A percentile compares a stretch with the other conserved stretches of the same genome.
phyloP scores from a whole-genome alignment of 169 alveolate genomes.

The Toxoplasma gondii region DNA sequence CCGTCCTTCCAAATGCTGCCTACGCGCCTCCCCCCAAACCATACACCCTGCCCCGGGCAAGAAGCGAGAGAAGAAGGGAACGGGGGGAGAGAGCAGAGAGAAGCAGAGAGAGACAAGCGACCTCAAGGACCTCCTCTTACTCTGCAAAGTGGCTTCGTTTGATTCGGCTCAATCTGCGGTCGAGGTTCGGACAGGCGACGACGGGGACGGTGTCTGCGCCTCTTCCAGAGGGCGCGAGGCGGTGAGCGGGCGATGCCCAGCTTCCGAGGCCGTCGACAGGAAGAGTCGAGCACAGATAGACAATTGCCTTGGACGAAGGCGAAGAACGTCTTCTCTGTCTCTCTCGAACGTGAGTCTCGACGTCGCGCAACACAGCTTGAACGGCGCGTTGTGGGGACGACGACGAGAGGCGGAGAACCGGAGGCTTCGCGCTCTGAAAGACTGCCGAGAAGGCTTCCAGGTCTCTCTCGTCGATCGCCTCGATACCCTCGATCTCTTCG shows the following conservation, averaged over 20 bases:
- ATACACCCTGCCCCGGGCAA: not conserved
- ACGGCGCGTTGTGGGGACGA: not conserved
- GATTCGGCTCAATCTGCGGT: not conserved
- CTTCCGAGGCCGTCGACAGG: not conserved
- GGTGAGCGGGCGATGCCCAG: not conserved
- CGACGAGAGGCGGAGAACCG: not conserved
- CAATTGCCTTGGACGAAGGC: not conserved
- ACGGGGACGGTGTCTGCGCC: not conserved
- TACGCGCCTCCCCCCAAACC: too few species aligned
- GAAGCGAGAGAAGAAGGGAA: not conserved
- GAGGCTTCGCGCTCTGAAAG: not conserved
- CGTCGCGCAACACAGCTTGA: not conserved
- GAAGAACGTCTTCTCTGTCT: not conserved
- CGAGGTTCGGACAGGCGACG: not conserved
- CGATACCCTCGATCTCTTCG: not conserved
- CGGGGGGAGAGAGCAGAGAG: not conserved
- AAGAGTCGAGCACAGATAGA: not conserved
- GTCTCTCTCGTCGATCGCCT: not conserved
- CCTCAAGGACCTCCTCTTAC: not conserved
- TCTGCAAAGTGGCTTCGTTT: not conserved
- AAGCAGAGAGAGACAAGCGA: not conserved
- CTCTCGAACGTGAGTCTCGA: not conserved
- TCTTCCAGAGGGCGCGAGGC: not conserved
- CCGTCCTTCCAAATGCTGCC: too few species aligned
- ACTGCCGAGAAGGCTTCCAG: not conserved